Base-by-base conservation (phyloP, 2,329 filamentous ascomycete species). In the Xylariaceae sp. region DNA sequence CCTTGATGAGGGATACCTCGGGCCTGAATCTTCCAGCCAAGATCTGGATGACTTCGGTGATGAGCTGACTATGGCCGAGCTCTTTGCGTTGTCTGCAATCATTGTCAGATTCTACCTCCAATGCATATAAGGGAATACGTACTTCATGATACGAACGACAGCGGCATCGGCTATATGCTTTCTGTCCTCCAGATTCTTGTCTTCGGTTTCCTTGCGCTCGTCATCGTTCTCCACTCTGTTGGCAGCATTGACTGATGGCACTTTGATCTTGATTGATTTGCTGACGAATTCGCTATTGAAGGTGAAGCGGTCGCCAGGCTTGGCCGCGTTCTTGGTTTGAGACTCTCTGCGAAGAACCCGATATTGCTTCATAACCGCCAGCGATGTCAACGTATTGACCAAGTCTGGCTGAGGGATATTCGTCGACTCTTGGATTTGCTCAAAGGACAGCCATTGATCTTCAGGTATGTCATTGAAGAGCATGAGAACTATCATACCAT, bases 141-240 rank as follows among this genome's bases (percentile, higher is more conserved):
- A 89, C 85, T 91, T 91, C 86, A 90, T 90, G 55, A 89, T 89
- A 38, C 87, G 74, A 45, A 90, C 86, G 50, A 91, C 73, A 4
- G 85, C 84, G 7, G 86, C 85, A 55, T 91, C 86, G 18, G 89
- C 79, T 31, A 85, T 77, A 58, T 85, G 82, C 34, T 75, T 76
- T 48, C 87, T 72, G 17, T 78, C 81, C 59, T 87, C 81, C 52
- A 87, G 79, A 51, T 86, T 89, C 71, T 85, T 86, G 54, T 83
- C 78, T 61, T 89, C 83, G 0, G 87, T 91, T 38, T 79, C 79
- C 63, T 79, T 81, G 36, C 81, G 70, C 63, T 85, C 81, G 3
- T 78, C 71, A 50, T 78, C 70, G 39, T 80, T 88, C 65, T 97
- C 91, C 1, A 95, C 86, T 65, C 89, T 93, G 61, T 89, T 94